phyloP scores from a whole-genome alignment of 225 moss, liverwort and hornwort species.

The Pleurozium schreberi region DNA sequence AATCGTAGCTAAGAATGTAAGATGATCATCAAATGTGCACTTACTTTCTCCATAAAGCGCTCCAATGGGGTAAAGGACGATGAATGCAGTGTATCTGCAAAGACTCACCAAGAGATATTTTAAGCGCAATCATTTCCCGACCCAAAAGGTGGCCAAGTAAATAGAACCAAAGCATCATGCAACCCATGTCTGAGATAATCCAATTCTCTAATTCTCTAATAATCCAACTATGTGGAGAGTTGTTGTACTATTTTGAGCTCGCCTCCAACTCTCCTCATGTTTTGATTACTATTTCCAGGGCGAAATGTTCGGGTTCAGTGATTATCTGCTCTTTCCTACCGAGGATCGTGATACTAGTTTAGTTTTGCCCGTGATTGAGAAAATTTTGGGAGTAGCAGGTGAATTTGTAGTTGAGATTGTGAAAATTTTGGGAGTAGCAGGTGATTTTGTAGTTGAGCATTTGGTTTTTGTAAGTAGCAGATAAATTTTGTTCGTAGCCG shows the following conservation, averaged over 20 bases:
- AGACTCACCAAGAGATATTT: not conserved
- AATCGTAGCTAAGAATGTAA: not conserved
- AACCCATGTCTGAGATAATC: not conserved
- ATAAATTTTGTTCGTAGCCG: too few species aligned
- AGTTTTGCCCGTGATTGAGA: not conserved
- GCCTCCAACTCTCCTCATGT: not conserved
- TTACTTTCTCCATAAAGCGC: constrained; percentile 80
- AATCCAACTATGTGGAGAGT: too few species aligned
- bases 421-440: not conserved
- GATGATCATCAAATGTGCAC: not conserved
- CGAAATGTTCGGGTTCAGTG: not conserved
- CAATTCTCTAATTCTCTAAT: not conserved
- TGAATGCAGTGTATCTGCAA: constrained; percentile 71
- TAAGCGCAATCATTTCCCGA: not conserved
- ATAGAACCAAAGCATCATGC: not conserved
- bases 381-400: not conserved
- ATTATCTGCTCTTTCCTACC: not conserved
- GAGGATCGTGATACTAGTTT: not conserved
- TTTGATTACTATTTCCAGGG: not conserved
- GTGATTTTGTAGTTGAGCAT: not conserved
- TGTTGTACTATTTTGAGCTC: not conserved
- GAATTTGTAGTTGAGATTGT: not conserved
- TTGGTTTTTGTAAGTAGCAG: not conserved
- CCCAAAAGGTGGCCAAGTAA: not conserved
- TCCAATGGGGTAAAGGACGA: constrained; percentile 68